These are phyloP conservation scores for Colletotrichum lupini DNA, from an alignment of 2,329 filamentous ascomycete genomes.

Conservation along the genomic window DNA sequence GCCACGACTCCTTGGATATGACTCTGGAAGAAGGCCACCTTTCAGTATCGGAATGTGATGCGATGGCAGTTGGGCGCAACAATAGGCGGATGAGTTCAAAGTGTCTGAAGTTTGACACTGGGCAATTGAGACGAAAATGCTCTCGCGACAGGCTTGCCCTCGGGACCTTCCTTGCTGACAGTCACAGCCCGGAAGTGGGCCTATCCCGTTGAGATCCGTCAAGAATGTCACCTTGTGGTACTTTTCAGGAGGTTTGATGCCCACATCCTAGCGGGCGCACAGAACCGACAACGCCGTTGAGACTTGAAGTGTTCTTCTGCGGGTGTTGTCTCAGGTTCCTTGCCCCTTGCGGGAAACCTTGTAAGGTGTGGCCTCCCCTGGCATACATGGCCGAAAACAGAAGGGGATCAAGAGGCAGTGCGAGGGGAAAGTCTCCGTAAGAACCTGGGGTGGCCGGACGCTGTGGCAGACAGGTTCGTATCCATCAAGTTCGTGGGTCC, in stretches of 20 bases:
- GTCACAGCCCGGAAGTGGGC: not conserved
- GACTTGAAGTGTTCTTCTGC: conserved; percentile 15
- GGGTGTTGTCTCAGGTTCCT: conserved; percentile 33
- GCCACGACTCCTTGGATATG: not conserved
- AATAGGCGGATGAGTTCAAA: not conserved
- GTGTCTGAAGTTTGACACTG: conserved; percentile 22
- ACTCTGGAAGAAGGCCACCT: conserved; percentile 12
- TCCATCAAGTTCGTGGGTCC: conserved; percentile 6
- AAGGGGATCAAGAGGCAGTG: conserved; percentile 21
- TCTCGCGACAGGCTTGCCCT: conserved; percentile 3
- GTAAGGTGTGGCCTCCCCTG: conserved; percentile 32
- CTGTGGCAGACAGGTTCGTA: conserved; percentile 17
- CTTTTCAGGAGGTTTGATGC: conserved; percentile 34
- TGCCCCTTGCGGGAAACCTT: conserved; percentile 33
- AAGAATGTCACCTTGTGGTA: conserved; percentile 25
- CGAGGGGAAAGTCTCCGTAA: conserved; percentile 31
- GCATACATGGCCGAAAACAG: conserved; percentile 26
- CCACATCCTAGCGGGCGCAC: conserved; percentile 29
- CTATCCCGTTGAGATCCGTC: conserved; percentile 14
- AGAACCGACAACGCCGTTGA: conserved; percentile 26
- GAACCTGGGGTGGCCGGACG: conserved; percentile 19
- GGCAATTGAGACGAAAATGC: conserved; percentile 25
- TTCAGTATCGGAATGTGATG: conserved; percentile 16
- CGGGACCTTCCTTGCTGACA: conserved; percentile 15
- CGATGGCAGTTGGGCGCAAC: not conserved